A percentile compares a stretch with the other conserved stretches of the same genome.
These are phyloP conservation scores for Luffa acutangula DNA, from an alignment of 306 rosid genomes.

Conservation along the genomic window DNA sequence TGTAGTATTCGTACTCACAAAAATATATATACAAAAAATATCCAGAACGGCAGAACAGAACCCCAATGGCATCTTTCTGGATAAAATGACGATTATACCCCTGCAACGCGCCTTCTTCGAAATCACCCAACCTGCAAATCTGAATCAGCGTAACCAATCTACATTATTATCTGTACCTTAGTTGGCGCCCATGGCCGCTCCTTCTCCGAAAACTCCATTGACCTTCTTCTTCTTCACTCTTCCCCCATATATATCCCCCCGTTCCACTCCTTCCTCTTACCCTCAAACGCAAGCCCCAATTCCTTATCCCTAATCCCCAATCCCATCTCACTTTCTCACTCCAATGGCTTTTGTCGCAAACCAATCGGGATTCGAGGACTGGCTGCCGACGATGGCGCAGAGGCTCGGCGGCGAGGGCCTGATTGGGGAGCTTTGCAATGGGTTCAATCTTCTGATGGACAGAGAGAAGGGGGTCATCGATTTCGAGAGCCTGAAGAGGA, in stretches of 20 bases:
- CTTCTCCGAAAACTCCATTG: conserved; percentile 41
- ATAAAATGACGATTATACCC: neutral
- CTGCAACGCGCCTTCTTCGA: neutral
- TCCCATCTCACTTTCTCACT: neutral
- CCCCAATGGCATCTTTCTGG: neutral
- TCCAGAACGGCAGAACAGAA: neutral
- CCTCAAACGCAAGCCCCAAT: neutral
- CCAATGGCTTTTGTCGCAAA: conserved; percentile 9
- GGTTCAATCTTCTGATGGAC: conserved; percentile 52
- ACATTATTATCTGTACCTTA: conserved; percentile 24
- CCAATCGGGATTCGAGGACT: conserved; percentile 47
- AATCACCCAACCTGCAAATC: neutral
- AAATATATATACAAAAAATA: too few species aligned
- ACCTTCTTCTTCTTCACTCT: neutral
- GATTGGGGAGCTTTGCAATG: conserved; percentile 66
- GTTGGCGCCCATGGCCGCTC: conserved; percentile 55
- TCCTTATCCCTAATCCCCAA: neutral
- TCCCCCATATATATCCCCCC: conserved; percentile 2
- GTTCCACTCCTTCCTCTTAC: neutral
- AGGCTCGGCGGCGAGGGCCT: conserved; percentile 79
- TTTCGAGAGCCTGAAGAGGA: conserved; percentile 68
- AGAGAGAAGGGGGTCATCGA: conserved; percentile 49
- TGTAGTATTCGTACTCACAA: too few species aligned
- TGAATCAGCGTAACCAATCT: neutral
- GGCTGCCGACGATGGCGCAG: conserved; percentile 57